Evolutionary conservation across 768 basidiomycete genomes (phyloP), one percentile per base, ranked within the genome.

Genomic region (Boletus tylopilopsis): DNA sequence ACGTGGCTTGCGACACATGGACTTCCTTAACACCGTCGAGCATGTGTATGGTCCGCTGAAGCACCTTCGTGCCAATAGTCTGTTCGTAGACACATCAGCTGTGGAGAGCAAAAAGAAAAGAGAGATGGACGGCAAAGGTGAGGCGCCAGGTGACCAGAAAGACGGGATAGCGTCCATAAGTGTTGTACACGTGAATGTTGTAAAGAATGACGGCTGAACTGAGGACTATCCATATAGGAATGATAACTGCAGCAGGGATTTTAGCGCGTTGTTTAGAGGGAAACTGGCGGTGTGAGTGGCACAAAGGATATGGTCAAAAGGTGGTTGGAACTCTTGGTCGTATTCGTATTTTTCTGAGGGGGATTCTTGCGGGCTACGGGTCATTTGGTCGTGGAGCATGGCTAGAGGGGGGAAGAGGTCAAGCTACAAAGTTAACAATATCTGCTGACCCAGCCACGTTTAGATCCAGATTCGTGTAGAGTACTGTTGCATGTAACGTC

Each of bases 131-230:
- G 45, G 86, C 85, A 55, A 90, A 82, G 24, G 77, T 73, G 24
- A 85, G 69, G 67, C 93, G 93, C 79, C 79, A 94, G 35, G 92
- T 94, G 47, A 94, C 92, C 39, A 93, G 79, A 70, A 94, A 95
- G 56, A 96, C 92, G 24, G 94, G 94, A 73, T 75, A 96, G 62
- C 82, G 81, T 52, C 83, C 69, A 62, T 88, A 81, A 38, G 78
- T 79, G 70, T 88, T 89, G 76, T 90, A 92, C 58, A 90, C 70
- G 64, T 84, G 84, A 68, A 93, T 95, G 80, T 96, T 96, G 81
- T 97, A 96, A 51, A 96, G 83, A 71, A 97, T 97, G 65, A 97
- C 94, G 8, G 82, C 66, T 22, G 92, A 91, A 56, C 85, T 88
- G 58, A 95, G 85, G 18, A 81, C 71, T 62, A 96, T 97, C 95